Evolutionary conservation across 2,329 filamentous ascomycete species (phyloP), one percentile per base, ranked within the genome.

Genomic region (Samsoniella hepiali): DNA sequence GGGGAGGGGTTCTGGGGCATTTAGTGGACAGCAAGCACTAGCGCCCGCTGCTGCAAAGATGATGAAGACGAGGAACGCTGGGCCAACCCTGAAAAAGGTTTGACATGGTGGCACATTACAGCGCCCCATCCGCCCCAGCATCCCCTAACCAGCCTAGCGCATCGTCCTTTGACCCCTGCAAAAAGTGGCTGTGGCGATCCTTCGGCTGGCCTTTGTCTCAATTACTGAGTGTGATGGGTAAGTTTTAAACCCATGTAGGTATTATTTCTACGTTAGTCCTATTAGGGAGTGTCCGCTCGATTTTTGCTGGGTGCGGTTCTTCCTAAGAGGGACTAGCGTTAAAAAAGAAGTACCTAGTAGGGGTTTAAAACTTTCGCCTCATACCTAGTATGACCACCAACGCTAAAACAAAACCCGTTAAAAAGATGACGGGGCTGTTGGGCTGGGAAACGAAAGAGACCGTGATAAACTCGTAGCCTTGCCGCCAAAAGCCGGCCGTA

Each of bases 41-140:
- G 29, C 42, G 40, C 29, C 4, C 10, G 29, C 42, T 58, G 10
- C 22, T 22, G 22, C 22, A 15, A 27, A 40, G 34, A 13, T 5
- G 32, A 2, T 36, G 32, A 58, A 58, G 17, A 58, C 31, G 56
- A 58, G 56, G n/a, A 40, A 32, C 22, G 55, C 55, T 47, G 29
- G 5, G 29, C 27, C 54, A 45, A 57, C 31, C 38, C 36, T 7
- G 50, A 51, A 40, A 45, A 3, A 3, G 17, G 49, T 29, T 34
- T 31, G 31, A 13, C 13, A 55, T 55, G 22, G 22, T 22, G 22
- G 13, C 31, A 31, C 31, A 22, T 32, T 44, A 31, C 36, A 60
- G 47, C 47, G 58, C 47, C 15, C 17, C 7, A 6, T 5, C 13
- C 47, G n/a, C 47, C 53, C 13, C 9, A 51, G 31, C 5, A 1